Conservation (phyloP, 2,329 filamentous ascomycete species). For the Paraconiothyrium brasiliense region DNA sequence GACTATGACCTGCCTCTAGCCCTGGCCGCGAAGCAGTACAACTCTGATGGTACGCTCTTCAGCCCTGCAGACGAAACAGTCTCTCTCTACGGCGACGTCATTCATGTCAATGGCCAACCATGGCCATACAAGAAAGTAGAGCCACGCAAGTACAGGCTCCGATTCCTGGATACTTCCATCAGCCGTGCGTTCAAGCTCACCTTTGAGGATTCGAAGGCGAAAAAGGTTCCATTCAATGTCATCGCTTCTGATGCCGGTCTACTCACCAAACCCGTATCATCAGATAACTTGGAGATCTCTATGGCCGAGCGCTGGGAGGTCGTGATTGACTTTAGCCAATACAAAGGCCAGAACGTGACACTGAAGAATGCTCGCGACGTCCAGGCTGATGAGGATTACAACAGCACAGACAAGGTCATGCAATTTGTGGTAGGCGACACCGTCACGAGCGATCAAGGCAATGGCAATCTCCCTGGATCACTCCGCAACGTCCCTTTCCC, state of each 20-base stretch:
- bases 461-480: slow-evolving; percentile 39
- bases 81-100: slow-evolving; percentile 65
- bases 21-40: slow-evolving; percentile 64
- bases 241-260: slow-evolving; percentile 63
- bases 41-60: slow-evolving; percentile 61
- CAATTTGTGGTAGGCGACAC: slow-evolving; percentile 57
- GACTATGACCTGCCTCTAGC: slow-evolving; percentile 65
- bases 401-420: slow-evolving; percentile 55
- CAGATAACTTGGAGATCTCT: slow-evolving; percentile 57
- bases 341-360: slow-evolving; percentile 61
- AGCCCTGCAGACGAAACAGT: slow-evolving; percentile 58
- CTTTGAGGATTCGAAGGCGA: slow-evolving; percentile 52
- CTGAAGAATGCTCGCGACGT: slow-evolving; percentile 57
- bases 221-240: slow-evolving; percentile 61
- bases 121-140: slow-evolving; percentile 69
- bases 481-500: slow-evolving; percentile 47
- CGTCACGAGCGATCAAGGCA: slow-evolving; percentile 29
- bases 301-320: slow-evolving; percentile 69
- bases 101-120: slow-evolving; percentile 68
- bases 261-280: slow-evolving; percentile 54
- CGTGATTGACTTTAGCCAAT: slow-evolving; percentile 65
- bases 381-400: slow-evolving; percentile 62
- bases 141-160: slow-evolving; percentile 68
- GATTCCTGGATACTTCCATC: slow-evolving; percentile 59
- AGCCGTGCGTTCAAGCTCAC: slow-evolving; percentile 60